Conservation (phyloP, 345 rosid species). For the Aurinia saxatilis region DNA sequence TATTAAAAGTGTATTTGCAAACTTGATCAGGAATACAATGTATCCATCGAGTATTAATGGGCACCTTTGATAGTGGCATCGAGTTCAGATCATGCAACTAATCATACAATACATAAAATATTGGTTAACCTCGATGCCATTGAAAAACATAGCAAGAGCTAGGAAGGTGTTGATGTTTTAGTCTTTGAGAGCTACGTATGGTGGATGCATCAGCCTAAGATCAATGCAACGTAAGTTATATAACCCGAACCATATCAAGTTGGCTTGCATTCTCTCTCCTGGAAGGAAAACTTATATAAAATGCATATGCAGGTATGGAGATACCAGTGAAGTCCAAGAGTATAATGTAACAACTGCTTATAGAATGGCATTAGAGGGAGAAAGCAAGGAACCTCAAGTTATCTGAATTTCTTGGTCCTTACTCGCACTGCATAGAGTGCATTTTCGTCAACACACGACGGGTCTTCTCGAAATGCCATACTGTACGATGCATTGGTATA, state of each 20-base stretch:
- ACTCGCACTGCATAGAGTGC: slow-evolving; percentile 42
- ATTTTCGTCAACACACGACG: slow-evolving; percentile 30
- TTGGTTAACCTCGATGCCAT: slow-evolving; percentile 79
- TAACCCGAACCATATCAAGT: background rate
- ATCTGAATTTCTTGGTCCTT: slow-evolving; percentile 43
- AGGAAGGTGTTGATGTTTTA: slow-evolving; percentile 65
- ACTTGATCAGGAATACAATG: slow-evolving; percentile 61
- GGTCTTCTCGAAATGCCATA: slow-evolving; percentile 38
- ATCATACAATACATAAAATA: slow-evolving; percentile 67
- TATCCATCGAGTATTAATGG: slow-evolving; percentile 88
- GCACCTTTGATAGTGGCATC: slow-evolving; percentile 91
- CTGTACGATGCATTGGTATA: slow-evolving; percentile 41
- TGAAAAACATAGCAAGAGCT: slow-evolving; percentile 68
- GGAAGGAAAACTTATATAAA: background rate
- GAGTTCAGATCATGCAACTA: slow-evolving; percentile 85
- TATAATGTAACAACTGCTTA: slow-evolving; percentile 75
- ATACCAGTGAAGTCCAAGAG: slow-evolving; percentile 38
- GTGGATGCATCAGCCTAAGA: slow-evolving; percentile 90
- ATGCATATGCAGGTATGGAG: slow-evolving; percentile 45
- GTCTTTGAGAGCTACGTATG: slow-evolving; percentile 88
- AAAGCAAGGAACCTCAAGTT: slow-evolving; percentile 49
- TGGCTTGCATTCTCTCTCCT: background rate
- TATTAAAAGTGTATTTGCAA: background rate
- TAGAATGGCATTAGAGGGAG: slow-evolving; percentile 39
- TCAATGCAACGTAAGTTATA: slow-evolving; percentile 76